phyloP scores from a whole-genome alignment of 805 yeast species.

The Myxozyma vanderwaltii region DNA sequence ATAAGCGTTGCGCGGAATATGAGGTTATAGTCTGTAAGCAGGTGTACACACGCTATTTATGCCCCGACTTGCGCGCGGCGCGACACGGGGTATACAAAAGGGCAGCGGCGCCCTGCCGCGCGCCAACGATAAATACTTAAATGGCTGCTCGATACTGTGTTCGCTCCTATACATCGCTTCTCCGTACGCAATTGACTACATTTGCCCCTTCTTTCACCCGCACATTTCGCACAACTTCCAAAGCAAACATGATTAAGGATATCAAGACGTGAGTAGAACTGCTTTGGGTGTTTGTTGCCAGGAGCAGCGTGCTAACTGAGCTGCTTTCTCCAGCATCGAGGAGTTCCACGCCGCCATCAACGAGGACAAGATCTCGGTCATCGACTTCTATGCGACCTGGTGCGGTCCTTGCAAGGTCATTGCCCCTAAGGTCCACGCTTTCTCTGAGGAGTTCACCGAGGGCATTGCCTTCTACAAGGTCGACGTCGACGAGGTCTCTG shows the following conservation, averaged over 20 bases:
- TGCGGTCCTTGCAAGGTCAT: conserved; percentile 99
- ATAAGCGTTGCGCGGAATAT: not conserved
- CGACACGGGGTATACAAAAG: not conserved
- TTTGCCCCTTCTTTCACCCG: not conserved
- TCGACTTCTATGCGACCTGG: conserved; percentile 97
- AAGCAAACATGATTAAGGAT: conserved; percentile 28
- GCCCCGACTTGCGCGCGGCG: not conserved
- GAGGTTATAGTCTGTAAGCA: not conserved
- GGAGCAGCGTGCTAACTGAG: too few species aligned
- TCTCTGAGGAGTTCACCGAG: conserved; percentile 56
- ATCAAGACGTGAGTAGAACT: conserved; percentile 16
- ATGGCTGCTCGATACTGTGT: conserved; percentile 12
- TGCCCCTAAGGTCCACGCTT: conserved; percentile 88
- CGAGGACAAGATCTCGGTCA: conserved; percentile 75
- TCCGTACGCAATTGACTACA: not conserved
- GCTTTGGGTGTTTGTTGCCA: not conserved
- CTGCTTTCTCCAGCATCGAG: conserved; percentile 38
- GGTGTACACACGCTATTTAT: not conserved
- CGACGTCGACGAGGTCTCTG: conserved; percentile 82
- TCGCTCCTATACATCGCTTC: not conserved
- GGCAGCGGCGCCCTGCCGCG: not conserved
- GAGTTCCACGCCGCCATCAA: conserved; percentile 71
- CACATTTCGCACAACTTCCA: conserved; percentile 12
- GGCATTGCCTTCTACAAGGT: conserved; percentile 80
- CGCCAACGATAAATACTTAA: conserved; percentile 9